phyloP scores from a whole-genome alignment of 2,329 filamentous ascomycete species.

The Microcyclosporella mali region DNA sequence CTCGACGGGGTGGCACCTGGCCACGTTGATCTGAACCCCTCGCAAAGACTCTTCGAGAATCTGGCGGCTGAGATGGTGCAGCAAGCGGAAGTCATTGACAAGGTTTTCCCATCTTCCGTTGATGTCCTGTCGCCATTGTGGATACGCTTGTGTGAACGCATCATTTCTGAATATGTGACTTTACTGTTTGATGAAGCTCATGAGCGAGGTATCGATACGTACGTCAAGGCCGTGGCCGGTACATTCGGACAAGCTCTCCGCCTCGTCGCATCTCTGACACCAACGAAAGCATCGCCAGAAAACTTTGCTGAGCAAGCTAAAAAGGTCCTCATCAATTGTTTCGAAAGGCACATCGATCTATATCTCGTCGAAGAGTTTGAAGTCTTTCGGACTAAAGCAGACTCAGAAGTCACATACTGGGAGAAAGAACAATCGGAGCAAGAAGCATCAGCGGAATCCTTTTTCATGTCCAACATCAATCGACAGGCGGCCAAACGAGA shows the following conservation, averaged over 20 bases:
- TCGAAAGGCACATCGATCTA: constrained; percentile 87
- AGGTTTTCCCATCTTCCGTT: constrained; percentile 68
- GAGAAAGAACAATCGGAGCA: constrained; percentile 88
- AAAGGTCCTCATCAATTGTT: constrained; percentile 63
- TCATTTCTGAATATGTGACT: constrained; percentile 78
- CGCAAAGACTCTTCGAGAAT: constrained; percentile 70
- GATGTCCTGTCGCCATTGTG: constrained; percentile 72
- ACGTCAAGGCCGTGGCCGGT: constrained; percentile 78
- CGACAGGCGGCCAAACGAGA: constrained; percentile 93
- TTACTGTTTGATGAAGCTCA: constrained; percentile 83
- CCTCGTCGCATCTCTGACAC: constrained; percentile 64
- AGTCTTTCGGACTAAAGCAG: constrained; percentile 70
- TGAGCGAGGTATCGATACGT: constrained; percentile 64
- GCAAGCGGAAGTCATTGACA: constrained; percentile 70
- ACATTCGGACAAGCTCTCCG: constrained; percentile 80
- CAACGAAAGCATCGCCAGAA: constrained; percentile 57
- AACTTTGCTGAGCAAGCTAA: constrained; percentile 61
- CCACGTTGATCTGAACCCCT: constrained; percentile 71
- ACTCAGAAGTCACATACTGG: constrained; percentile 74
- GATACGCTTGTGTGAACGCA: constrained; percentile 74
- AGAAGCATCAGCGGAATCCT: constrained; percentile 83
- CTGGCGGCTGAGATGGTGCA: constrained; percentile 73
- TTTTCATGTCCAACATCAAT: constrained; percentile 93
- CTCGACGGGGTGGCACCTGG: constrained; percentile 61
- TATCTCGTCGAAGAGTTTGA: constrained; percentile 90